These are phyloP conservation scores for Betula pendula DNA, from an alignment of 306 rosid species.

Conservation along the genomic window DNA sequence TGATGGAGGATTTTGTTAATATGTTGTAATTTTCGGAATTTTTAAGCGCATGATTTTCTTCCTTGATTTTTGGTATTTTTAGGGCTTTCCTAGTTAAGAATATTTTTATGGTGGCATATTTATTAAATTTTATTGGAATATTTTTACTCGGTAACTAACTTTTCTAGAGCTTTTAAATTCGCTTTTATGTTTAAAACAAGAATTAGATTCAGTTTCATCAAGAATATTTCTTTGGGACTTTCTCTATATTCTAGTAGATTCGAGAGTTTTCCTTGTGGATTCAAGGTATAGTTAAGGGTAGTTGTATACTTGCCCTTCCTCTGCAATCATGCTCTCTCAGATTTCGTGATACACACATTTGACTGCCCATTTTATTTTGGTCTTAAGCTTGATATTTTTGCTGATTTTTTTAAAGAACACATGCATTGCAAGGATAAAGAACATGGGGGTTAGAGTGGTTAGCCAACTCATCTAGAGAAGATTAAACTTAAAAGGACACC, in stretches of 20 bases:
- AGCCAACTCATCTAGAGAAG: not conserved
- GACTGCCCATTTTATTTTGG: not conserved
- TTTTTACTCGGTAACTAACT: not conserved
- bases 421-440: not conserved
- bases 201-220: too few relatives aligned
- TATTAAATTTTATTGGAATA: not conserved
- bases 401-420: not conserved
- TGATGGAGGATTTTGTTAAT: not conserved
- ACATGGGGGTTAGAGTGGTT: not conserved
- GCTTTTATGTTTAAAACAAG: not conserved
- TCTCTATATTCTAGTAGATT: not conserved
- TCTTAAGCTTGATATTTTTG: not conserved
- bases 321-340: not conserved
- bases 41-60: not conserved
- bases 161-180: not conserved
- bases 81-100: not conserved
- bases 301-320: not conserved
- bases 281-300: not conserved
- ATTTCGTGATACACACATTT: not conserved
- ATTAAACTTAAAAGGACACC: not conserved
- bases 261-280: not conserved
- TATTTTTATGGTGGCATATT: too few relatives aligned
- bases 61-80: not conserved
- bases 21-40: not conserved
- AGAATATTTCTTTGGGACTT: not conserved